phyloP scores from a whole-genome alignment of 345 rosid species.

The Eucalyptus regnans region DNA sequence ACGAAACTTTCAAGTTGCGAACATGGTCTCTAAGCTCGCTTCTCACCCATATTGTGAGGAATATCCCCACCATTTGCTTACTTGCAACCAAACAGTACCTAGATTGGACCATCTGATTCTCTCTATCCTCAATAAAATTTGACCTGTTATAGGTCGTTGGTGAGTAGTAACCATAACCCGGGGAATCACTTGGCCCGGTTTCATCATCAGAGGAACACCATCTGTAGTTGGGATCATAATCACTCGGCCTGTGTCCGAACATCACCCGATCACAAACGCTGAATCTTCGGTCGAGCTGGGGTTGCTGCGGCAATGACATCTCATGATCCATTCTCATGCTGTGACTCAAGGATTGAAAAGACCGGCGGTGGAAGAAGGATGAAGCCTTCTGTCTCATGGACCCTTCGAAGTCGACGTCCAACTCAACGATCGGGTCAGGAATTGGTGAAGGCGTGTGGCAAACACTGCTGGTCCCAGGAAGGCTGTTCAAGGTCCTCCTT shows the following conservation, averaged over 20 bases:
- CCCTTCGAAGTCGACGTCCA: conserved; percentile 82
- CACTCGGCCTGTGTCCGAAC: conserved; percentile 44
- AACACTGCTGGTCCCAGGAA: conserved; percentile 50
- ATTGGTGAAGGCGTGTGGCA: conserved; percentile 71
- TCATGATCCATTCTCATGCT: conserved; percentile 64
- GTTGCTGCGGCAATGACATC: conserved; percentile 17
- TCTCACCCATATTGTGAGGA: conserved; percentile 89
- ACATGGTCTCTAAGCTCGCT: conserved; percentile 66
- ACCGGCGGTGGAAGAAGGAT: conserved; percentile 59
- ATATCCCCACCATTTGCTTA: conserved; percentile 98
- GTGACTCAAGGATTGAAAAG: conserved; percentile 63
- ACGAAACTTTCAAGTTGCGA: conserved; percentile 77
- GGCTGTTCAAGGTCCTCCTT: conserved; percentile 74
- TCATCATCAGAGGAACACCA: conserved; percentile 89
- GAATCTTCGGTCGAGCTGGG: conserved; percentile 53
- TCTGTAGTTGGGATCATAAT: conserved; percentile 52
- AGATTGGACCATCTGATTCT: conserved; percentile 34
- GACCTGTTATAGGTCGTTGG: conserved; percentile 38
- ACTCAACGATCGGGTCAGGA: conserved; percentile 78
- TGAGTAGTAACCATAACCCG: conserved; percentile 13
- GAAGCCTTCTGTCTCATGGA: conserved; percentile 37
- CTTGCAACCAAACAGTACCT: conserved; percentile 84
- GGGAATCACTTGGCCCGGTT: conserved; percentile 47
- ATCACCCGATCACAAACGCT: conserved; percentile 79
- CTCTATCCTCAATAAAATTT: conserved; percentile 40